Conservation (phyloP, 257 asterid species). For the Cynanchum wilfordii region DNA sequence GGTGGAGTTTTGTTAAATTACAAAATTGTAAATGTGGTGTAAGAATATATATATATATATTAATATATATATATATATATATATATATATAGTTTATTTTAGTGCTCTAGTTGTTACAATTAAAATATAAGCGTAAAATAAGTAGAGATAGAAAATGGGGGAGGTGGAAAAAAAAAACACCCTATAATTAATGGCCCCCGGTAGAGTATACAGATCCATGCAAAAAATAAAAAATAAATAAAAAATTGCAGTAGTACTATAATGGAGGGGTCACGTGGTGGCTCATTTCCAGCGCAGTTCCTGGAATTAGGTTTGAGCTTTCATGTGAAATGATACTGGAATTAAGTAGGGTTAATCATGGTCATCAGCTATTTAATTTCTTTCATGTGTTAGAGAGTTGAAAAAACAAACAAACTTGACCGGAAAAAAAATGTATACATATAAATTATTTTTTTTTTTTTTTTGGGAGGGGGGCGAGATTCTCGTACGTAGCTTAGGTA, state of each 20-base stretch:
- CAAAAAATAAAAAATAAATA: slow-evolving; percentile 3
- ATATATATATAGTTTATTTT: neutral
- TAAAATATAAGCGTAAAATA: neutral
- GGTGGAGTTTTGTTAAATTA: neutral
- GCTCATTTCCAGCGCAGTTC: slow-evolving; percentile 64
- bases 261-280: slow-evolving; percentile 48
- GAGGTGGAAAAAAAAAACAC: slow-evolving; percentile 6
- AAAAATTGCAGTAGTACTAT: slow-evolving; percentile 4
- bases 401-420: neutral
- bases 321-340: slow-evolving; percentile 13
- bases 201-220: slow-evolving; percentile 30
- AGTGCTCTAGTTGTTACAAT: neutral
- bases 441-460: too few relatives aligned
- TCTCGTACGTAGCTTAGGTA: neutral
- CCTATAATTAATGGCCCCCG: slow-evolving; percentile 1
- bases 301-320: slow-evolving; percentile 42
- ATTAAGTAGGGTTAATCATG: neutral
- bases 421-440: neutral
- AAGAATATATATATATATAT: too few relatives aligned
- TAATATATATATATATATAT: too few relatives aligned
- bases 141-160: neutral
- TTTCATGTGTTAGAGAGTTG: neutral
- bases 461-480: too few relatives aligned
- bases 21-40: too few relatives aligned
- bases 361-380: too few relatives aligned